These are phyloP conservation scores for Neonectria coccinea DNA, from an alignment of 2,329 filamentous ascomycete genomes.

Conservation along the genomic window DNA sequence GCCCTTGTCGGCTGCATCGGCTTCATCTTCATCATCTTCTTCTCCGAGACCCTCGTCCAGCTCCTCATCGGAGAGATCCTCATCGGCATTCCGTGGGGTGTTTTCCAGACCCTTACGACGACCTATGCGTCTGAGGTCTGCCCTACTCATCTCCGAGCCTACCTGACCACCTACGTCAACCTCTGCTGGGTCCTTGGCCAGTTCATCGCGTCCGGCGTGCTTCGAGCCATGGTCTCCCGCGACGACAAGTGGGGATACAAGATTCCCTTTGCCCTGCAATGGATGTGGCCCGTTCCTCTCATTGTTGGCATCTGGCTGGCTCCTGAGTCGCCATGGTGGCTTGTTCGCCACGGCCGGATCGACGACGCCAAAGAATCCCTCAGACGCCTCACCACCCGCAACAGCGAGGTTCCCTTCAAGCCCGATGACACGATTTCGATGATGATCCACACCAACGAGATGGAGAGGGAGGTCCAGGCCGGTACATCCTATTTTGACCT, in stretches of 20 bases:
- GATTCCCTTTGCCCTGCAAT: constrained; percentile 63
- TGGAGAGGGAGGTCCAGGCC: constrained; percentile 55
- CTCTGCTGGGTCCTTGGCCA: constrained; percentile 64
- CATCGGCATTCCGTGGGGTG: constrained; percentile 60
- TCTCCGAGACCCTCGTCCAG: constrained; percentile 54
- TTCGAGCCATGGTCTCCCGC: constrained; percentile 54
- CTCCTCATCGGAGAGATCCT: constrained; percentile 60
- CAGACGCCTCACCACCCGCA: constrained; percentile 55
- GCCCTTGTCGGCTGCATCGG: constrained; percentile 53
- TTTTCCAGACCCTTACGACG: constrained; percentile 60
- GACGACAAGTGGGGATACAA: constrained; percentile 58
- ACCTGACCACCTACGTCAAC: constrained; percentile 62
- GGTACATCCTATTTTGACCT: constrained; percentile 60
- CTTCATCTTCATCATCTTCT: constrained; percentile 64
- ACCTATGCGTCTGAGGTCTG: constrained; percentile 63
- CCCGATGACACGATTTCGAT: constrained; percentile 60
- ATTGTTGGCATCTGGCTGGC: constrained; percentile 57
- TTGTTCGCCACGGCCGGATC: constrained; percentile 55
- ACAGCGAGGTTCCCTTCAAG: constrained; percentile 49
- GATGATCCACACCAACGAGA: constrained; percentile 64
- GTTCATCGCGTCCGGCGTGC: constrained; percentile 57
- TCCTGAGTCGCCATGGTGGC: constrained; percentile 65
- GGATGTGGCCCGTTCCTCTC: constrained; percentile 61
- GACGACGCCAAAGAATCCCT: constrained; percentile 56
- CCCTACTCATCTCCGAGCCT: constrained; percentile 59